Evolutionary conservation across 1,284 basidiomycete genomes (phyloP).

Genomic region (Psilocybe mexicana): DNA sequence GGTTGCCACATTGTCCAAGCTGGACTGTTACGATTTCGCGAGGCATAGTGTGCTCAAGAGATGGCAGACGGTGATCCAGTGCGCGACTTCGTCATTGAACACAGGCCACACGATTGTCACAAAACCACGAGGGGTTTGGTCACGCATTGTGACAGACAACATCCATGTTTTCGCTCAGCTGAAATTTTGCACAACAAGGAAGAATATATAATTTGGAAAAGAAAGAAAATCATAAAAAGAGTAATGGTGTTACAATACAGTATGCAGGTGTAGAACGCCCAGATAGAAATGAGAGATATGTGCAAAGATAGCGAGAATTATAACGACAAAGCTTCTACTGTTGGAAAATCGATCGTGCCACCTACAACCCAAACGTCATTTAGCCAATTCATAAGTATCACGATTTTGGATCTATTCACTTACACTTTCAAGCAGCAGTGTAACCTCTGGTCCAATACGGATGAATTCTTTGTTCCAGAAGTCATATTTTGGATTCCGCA

Average conservation of each 20-base stretch:
- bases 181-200: neutral
- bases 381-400: conserved; percentile 11
- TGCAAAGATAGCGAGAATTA: conserved; percentile 64
- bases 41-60: conserved; percentile 54
- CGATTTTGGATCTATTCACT: conserved; percentile 30
- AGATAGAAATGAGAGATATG: conserved; percentile 54
- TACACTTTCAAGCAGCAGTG: conserved; percentile 78
- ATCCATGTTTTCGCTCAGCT: neutral
- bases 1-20: conserved; percentile 95
- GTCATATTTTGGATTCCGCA: conserved; percentile 81
- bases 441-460: conserved; percentile 79
- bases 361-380: conserved; percentile 39
- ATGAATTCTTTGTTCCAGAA: conserved; percentile 87
- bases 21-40: conserved; percentile 87
- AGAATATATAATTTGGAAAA: neutral
- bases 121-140: conserved; percentile 10
- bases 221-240: conserved; percentile 33
- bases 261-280: conserved; percentile 53
- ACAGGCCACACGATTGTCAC: conserved; percentile 20
- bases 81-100: neutral
- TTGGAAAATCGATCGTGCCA: conserved; percentile 73
- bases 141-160: neutral
- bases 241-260: conserved; percentile 77
- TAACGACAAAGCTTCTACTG: conserved; percentile 62
- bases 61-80: conserved; percentile 3